Conservation (phyloP, 495 filamentous ascomycete genomes). For the Penicillium coffeae region DNA sequence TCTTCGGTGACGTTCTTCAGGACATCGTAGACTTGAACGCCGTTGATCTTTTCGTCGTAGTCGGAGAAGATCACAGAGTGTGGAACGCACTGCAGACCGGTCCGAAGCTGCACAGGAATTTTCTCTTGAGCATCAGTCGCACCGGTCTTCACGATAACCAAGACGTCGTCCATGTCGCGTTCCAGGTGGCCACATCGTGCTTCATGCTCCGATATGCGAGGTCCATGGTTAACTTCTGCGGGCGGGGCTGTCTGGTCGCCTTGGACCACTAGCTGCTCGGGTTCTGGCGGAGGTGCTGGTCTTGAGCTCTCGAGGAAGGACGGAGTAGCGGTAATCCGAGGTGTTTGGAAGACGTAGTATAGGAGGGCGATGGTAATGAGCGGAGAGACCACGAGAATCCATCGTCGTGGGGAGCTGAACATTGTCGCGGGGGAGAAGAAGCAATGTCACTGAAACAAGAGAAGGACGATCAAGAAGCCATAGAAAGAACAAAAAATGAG, state of each 20-base stretch:
- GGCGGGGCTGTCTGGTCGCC: too few species aligned
- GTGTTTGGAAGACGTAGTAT: slow-evolving; percentile 15
- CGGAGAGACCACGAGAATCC: slow-evolving; percentile 24
- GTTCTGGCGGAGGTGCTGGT: slow-evolving; percentile 1
- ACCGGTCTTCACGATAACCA: slow-evolving; percentile 43
- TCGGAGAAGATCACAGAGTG: slow-evolving; percentile 48
- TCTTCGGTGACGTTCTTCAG: slow-evolving; percentile 33
- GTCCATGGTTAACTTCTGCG: not conserved
- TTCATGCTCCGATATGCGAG: slow-evolving; percentile 3
- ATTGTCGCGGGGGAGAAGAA: slow-evolving; percentile 13
- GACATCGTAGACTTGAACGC: slow-evolving; percentile 38
- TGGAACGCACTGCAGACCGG: slow-evolving; percentile 37
- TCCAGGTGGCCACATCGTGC: slow-evolving; percentile 16
- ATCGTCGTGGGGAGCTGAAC: slow-evolving; percentile 28
- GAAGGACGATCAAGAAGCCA: slow-evolving; percentile 13
- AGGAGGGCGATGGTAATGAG: slow-evolving; percentile 19
- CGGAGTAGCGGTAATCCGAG: slow-evolving; percentile 3
- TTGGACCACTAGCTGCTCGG: too few species aligned
- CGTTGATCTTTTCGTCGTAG: slow-evolving; percentile 39
- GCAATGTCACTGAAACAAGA: not conserved
- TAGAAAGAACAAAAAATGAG: not conserved
- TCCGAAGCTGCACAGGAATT: slow-evolving; percentile 37
- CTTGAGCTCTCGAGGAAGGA: slow-evolving; percentile 1
- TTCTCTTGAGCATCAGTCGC: slow-evolving; percentile 37
- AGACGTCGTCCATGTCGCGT: slow-evolving; percentile 30